These are phyloP conservation scores for Cryphonectria japonica DNA, from an alignment of 2,329 filamentous ascomycete genomes.

Conservation along the genomic window DNA sequence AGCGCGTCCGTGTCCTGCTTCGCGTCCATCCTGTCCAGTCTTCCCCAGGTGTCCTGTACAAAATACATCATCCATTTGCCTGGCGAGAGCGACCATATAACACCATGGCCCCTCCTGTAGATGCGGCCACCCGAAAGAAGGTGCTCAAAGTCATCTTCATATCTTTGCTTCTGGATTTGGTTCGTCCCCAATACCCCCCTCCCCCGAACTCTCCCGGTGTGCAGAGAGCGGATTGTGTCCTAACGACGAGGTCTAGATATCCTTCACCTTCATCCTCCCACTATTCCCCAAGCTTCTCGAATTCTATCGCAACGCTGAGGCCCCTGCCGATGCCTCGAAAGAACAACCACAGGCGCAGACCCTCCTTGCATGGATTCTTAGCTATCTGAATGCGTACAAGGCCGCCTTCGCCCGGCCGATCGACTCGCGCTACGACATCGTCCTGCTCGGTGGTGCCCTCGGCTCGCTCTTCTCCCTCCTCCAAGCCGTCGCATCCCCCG, in stretches of 20 bases:
- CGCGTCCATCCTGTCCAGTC: not conserved
- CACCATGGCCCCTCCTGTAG: constrained; percentile 48
- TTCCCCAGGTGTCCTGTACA: not conserved
- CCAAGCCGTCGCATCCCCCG: constrained; percentile 87
- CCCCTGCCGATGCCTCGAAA: constrained; percentile 48
- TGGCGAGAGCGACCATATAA: not conserved
- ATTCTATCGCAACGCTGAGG: constrained; percentile 90
- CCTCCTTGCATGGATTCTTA: constrained; percentile 77
- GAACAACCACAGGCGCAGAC: constrained; percentile 58
- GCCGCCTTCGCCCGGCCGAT: constrained; percentile 89
- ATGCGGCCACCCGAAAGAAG: constrained; percentile 68
- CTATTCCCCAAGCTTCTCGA: constrained; percentile 94
- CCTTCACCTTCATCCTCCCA: constrained; percentile 97
- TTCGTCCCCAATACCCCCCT: constrained; percentile 48
- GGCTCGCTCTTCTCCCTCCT: constrained; percentile 90
- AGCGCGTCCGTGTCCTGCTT: not conserved
- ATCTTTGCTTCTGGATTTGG: constrained; percentile 86
- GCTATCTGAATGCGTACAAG: constrained; percentile 92
- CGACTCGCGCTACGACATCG: constrained; percentile 95
- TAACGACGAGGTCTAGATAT: constrained; percentile 65
- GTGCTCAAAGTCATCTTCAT: constrained; percentile 87
- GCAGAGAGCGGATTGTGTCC: constrained; percentile 13
- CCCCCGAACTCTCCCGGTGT: not conserved
- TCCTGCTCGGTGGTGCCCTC: constrained; percentile 88
- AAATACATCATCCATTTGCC: not conserved